A percentile compares a stretch with the other conserved stretches of the same genome.
These are phyloP conservation scores for Schizosaccharomyces octosporus DNA, from an alignment of 805 yeast genomes.

Conservation along the genomic window DNA sequence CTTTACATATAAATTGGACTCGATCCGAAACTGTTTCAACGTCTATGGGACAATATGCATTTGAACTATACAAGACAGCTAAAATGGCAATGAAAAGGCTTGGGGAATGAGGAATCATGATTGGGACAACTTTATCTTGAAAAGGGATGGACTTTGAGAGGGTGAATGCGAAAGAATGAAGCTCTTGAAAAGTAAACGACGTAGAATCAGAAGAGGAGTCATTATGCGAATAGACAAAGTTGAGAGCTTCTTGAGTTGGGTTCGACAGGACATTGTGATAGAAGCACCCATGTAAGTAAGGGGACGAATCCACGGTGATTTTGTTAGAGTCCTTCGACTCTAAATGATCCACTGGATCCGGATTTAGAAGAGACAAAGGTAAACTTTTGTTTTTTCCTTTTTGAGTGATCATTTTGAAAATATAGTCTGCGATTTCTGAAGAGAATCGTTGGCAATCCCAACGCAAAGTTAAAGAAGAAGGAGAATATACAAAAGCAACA, in stretches of 20 bases:
- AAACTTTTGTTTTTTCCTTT: neutral
- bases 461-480: no score
- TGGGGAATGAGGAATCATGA: constrained; percentile 8
- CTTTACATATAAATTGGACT: constrained; percentile 6
- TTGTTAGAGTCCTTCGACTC: no score
- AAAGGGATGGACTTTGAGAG: neutral
- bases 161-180: neutral
- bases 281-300: neutral
- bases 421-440: no score
- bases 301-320: no score
- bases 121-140: constrained; percentile 5
- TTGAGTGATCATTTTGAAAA: no score
- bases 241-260: neutral
- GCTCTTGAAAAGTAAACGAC: neutral
- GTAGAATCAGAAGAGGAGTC: neutral
- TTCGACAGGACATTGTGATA: neutral
- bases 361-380: neutral
- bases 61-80: constrained; percentile 9
- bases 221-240: neutral
- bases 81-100: constrained; percentile 8
- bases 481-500: no score
- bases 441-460: no score
- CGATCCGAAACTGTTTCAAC: constrained; percentile 7
- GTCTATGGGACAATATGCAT: constrained; percentile 9
- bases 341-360: neutral